phyloP scores from a whole-genome alignment of 257 asterid genomes.

The Lycium ferocissimum region DNA sequence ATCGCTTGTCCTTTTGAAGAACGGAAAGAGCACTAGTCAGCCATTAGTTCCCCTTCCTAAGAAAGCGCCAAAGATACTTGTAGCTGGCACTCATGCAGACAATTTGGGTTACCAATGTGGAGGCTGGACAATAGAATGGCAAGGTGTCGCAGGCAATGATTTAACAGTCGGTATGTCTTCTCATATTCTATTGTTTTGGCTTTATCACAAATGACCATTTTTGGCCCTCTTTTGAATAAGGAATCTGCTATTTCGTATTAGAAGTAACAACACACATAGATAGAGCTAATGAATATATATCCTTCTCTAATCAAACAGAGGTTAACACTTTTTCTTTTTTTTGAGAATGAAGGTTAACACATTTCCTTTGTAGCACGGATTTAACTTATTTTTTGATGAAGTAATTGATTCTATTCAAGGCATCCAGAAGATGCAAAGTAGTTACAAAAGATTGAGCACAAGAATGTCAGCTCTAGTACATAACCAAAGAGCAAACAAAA shows the following conservation, averaged over 20 bases:
- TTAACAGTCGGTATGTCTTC: slow-evolving; percentile 32
- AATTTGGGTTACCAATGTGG: slow-evolving; percentile 51
- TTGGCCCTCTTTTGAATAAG: not conserved
- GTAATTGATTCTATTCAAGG: too few species aligned
- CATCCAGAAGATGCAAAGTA: too few species aligned
- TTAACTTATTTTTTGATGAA: not conserved
- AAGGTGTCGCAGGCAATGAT: slow-evolving; percentile 42
- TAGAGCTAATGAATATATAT: not conserved
- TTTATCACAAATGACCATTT: not conserved
- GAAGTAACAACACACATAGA: not conserved
- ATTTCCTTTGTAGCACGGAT: not conserved
- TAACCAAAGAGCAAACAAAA: too few species aligned
- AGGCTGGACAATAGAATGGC: slow-evolving; percentile 56
- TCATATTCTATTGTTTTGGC: not conserved
- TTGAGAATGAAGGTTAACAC: not conserved
- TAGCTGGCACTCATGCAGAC: slow-evolving; percentile 52
- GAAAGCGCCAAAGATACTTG: slow-evolving; percentile 40
- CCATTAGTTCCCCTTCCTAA: slow-evolving; percentile 50
- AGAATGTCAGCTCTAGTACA: too few species aligned
- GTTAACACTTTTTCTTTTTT: not conserved
- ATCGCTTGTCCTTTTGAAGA: slow-evolving; percentile 51
- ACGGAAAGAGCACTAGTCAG: slow-evolving; percentile 35
- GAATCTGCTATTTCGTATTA: not conserved
- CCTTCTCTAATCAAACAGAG: not conserved
- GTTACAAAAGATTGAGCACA: too few species aligned